These are phyloP conservation scores for Penicillium hordei DNA, from an alignment of 2,329 filamentous ascomycete genomes.

Conservation along the genomic window DNA sequence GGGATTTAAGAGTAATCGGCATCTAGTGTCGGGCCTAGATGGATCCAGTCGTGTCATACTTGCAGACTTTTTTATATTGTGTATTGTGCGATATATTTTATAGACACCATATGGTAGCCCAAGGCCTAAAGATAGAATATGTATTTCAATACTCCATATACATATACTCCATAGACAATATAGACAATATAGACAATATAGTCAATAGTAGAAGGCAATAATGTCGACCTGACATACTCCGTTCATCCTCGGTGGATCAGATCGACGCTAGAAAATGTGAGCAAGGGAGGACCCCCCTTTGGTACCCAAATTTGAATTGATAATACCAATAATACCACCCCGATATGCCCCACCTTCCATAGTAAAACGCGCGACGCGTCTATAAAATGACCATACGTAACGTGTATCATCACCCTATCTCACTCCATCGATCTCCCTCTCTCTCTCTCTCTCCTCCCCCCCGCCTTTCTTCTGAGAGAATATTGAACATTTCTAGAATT, in stretches of 20 bases:
- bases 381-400: constrained; percentile 32
- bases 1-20: neutral
- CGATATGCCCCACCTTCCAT: neutral
- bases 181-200: neutral
- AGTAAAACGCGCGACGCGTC: constrained; percentile 31
- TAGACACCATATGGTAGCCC: neutral
- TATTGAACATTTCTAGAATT: constrained; percentile 6
- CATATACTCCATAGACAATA: no score
- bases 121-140: neutral
- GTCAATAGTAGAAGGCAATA: constrained; percentile 7
- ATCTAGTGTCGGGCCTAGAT: neutral
- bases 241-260: constrained; percentile 6
- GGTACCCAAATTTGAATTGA: neutral
- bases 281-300: constrained; percentile 10
- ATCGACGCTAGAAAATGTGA: constrained; percentile 12
- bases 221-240: constrained; percentile 6
- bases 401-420: constrained; percentile 11
- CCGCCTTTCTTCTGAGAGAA: constrained; percentile 10
- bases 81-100: neutral
- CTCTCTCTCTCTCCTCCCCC: constrained; percentile 15
- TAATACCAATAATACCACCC: neutral
- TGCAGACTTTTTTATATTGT: neutral
- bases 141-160: no score
- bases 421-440: constrained; percentile 19
- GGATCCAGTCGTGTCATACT: neutral